phyloP scores from a whole-genome alignment of 1,284 basidiomycete species.

The Omphalotus olearius region DNA sequence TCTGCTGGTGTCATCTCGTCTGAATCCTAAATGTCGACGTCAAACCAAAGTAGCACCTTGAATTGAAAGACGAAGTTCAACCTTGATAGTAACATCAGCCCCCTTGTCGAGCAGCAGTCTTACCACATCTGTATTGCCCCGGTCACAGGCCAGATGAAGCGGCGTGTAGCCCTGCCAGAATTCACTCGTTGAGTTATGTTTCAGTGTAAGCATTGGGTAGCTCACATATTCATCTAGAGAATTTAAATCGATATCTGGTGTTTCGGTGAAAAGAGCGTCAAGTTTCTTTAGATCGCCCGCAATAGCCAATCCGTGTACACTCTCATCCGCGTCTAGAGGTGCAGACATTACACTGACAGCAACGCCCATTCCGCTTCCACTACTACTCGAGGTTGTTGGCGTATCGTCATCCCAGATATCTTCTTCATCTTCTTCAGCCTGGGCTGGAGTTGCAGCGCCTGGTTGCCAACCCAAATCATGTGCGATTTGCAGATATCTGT shows the following conservation, averaged over 20 bases:
- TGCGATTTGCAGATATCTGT: constrained; percentile 71
- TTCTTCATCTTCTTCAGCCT: constrained; percentile 26
- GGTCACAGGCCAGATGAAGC: constrained; percentile 80
- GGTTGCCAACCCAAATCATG: constrained; percentile 63
- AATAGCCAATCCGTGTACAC: constrained; percentile 65
- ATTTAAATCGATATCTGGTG: constrained; percentile 36
- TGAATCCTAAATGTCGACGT: constrained; percentile 48
- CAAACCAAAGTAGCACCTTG: background rate
- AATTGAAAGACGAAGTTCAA: constrained; percentile 23
- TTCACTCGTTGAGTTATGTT: background rate
- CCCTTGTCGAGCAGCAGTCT: constrained; percentile 60
- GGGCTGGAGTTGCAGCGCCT: constrained; percentile 21
- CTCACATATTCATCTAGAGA: constrained; percentile 58
- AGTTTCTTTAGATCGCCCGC: constrained; percentile 49
- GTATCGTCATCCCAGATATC: constrained; percentile 37
- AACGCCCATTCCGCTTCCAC: constrained; percentile 51
- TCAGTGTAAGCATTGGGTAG: background rate
- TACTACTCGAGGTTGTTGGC: constrained; percentile 19
- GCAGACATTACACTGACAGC: constrained; percentile 58
- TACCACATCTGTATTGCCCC: constrained; percentile 62
- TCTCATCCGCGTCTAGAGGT: constrained; percentile 33
- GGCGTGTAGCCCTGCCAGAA: constrained; percentile 75
- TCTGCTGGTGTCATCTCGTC: constrained; percentile 66
- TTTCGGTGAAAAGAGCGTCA: constrained; percentile 36
- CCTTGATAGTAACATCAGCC: constrained; percentile 62